Percentiles rank a stretch among this genome's conserved stretches.
These are phyloP conservation scores for Spencermartinsiella europaea DNA, from an alignment of 805 yeast species.

Conservation along the genomic window DNA sequence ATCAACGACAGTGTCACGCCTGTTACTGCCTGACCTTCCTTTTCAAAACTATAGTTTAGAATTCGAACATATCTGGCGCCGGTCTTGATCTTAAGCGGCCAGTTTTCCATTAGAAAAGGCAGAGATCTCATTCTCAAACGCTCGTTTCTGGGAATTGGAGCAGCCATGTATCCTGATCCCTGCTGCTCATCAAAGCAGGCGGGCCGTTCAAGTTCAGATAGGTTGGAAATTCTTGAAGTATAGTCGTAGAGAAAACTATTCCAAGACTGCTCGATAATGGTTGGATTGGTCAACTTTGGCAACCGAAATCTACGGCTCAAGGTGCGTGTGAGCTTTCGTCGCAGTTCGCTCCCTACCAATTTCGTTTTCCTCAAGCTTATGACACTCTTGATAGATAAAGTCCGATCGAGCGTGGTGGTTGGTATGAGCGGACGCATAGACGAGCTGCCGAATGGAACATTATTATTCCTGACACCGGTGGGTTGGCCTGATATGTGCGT, in stretches of 20 bases:
- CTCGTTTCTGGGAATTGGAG: slow-evolving; percentile 58
- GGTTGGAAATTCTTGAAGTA: slow-evolving; percentile 1
- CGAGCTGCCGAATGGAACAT: too few relatives aligned
- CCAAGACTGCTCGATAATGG: slow-evolving; percentile 14
- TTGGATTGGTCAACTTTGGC: background rate
- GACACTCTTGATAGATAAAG: background rate
- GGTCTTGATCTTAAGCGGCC: slow-evolving; percentile 46
- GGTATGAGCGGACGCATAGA: too few relatives aligned
- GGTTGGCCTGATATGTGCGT: too few relatives aligned
- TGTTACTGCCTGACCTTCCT: slow-evolving; percentile 25
- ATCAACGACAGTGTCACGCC: slow-evolving; percentile 61
- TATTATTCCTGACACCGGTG: too few relatives aligned
- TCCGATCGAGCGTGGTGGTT: background rate
- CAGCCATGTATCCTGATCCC: slow-evolving; percentile 47
- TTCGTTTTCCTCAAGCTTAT: background rate
- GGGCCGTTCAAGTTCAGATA: slow-evolving; percentile 46
- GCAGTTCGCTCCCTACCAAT: background rate
- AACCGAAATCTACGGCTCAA: background rate
- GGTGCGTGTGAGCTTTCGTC: background rate
- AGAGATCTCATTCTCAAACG: slow-evolving; percentile 28
- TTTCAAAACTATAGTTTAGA: background rate
- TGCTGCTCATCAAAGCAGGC: slow-evolving; percentile 42
- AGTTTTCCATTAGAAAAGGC: slow-evolving; percentile 29
- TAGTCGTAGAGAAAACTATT: slow-evolving; percentile 18
- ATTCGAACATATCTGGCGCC: background rate